Base-by-base conservation (phyloP, 2,329 filamentous ascomycete species). In the Penicillium sp. region DNA sequence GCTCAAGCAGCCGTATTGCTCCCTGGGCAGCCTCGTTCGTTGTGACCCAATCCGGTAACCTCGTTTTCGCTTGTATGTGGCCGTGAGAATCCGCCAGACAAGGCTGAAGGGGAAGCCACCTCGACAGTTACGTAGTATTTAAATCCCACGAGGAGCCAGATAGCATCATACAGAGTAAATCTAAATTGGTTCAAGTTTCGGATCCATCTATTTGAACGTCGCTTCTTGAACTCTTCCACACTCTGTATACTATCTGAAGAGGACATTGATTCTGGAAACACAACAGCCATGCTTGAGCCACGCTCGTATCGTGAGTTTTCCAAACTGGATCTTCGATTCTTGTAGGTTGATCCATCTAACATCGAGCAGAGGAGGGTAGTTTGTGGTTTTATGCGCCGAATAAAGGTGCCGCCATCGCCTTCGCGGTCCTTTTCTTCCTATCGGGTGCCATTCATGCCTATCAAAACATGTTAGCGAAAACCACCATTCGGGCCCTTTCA, bases 351-450 rank as follows among this genome's bases (percentile, higher is more conserved):
- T 5, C 7, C 42, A 59, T 40, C 65, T 71, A 47, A 73, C 42
- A 38, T 28, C 10, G 33, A 19, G 12, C 24, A 76, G 75, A 76
- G 61, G 69, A 72, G 38, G 75, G 70, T 24, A 78, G 75, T 53
- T 70, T 74, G 57, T 81, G 76, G 75, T 75, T 75, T 62, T 80
- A 81, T 68, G 72, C 72, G 10, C 79, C 79, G 2, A 79, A 76
- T 44, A 79, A 80, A 68, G 78, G 76, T 4, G 75, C 75, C 7
- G 74, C 79, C 3, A 77, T 79, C 45, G 73, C 73, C 10, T 81
- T 81, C 66, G 76, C 76, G 2, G 67, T 78, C 9, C 70, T 80
- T 10, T 81, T 81, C 61, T 60, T 73, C 22, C 59, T 76, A 12
- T 81, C 79, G 3, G 78, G 76, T 1, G 33, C 65, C 17, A 62